phyloP scores from a whole-genome alignment of 2,329 filamentous ascomycete genomes.

The Pseudovirgaria hyperparasitica region DNA sequence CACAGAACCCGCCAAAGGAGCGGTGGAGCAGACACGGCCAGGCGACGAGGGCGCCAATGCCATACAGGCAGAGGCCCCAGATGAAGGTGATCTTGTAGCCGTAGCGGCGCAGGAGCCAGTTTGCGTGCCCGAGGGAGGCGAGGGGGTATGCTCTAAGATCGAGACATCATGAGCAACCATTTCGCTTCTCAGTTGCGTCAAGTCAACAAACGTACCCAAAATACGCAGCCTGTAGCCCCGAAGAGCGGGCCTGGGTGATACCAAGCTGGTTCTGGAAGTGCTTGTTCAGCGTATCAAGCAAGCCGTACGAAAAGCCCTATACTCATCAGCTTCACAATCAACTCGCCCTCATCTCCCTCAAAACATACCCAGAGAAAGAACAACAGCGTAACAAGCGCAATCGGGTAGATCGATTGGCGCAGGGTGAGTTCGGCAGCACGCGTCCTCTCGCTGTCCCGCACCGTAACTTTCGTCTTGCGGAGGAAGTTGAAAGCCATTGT shows the following conservation, averaged over 20 bases:
- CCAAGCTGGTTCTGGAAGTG: conserved; percentile 33
- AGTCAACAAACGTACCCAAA: conserved; percentile 20
- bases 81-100: conserved; percentile 36
- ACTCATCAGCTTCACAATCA: neutral
- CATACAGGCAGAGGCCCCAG: conserved; percentile 41
- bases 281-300: conserved; percentile 42
- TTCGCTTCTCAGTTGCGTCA: neutral
- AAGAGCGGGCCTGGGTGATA: conserved; percentile 31
- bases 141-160: conserved; percentile 31
- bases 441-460: conserved; percentile 32
- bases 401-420: conserved; percentile 52
- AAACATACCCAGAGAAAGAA: conserved; percentile 49
- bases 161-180: conserved; percentile 1
- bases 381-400: conserved; percentile 51
- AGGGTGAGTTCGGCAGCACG: conserved; percentile 50
- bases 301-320: conserved; percentile 41
- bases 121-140: conserved; percentile 34
- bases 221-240: conserved; percentile 36
- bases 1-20: conserved; percentile 48
- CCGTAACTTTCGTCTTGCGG: no score
- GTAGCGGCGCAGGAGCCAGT: conserved; percentile 36
- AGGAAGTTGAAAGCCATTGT: no score
- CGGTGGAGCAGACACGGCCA: conserved; percentile 45
- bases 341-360: neutral
- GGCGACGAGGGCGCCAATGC: conserved; percentile 43